Evolutionary conservation across 305 asterid genomes (phyloP), one percentile per base, ranked within the genome.

Genomic region (Fraxinus dipetala): DNA sequence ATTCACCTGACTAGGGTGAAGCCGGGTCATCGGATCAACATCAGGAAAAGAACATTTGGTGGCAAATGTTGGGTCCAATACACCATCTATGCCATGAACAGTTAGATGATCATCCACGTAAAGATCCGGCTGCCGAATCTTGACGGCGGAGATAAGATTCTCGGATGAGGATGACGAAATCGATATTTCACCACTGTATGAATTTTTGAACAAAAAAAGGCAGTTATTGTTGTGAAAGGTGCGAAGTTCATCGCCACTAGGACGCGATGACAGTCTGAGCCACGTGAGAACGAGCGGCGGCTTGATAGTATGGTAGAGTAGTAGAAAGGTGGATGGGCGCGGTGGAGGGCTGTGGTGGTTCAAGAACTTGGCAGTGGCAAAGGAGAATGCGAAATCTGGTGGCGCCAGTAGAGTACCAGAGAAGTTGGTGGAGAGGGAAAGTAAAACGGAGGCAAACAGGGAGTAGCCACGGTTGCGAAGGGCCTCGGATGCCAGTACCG

Each of bases 41-140:
- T 79, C 51, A 14, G 83, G 75, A 69, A 67, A 26, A 18, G 89
- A 84, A 79, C 98, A 93, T 80, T 85, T 84, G 0, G 81, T 31
- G 0, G 93, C 92, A 78, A 85, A 79, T 0, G 87, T 35, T 0
- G 92, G 91, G 85, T 93, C 94, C 80, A 92, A 79, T 9, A 88
- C 91, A 36, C 90, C 88, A 83, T 93, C 95, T 40, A 93, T 85
- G 28, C 97, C 97, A 54, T 93, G 98, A 76, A 93, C 89, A 72
- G 83, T 82, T 67, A 93, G 85, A 34, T 82, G 77, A 18, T 87
- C 91, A 80, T 91, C 95, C 10, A 87, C 89, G 91, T 89, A 90
- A 9, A 93, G 85, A 84, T 91, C 94, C 0, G 93, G 96, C 75
- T 90, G 97, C 16, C 93, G 88, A 82, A 93, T 88, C 5, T 79